Base-by-base conservation (phyloP, 768 basidiomycete genomes). In the Psilocybe cyanescens region DNA sequence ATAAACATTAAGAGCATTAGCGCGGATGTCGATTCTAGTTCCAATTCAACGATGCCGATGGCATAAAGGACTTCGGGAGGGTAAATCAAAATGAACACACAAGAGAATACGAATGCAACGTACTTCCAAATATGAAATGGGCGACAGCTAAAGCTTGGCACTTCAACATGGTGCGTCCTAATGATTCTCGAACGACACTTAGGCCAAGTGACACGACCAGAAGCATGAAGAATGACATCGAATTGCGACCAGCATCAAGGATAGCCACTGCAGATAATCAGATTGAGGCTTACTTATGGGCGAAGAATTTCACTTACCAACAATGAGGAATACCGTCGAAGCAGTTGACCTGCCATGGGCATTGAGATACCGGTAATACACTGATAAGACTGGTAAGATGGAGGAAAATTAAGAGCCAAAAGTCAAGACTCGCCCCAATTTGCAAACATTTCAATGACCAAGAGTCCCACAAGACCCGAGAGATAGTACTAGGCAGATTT, bases 121-220 rank as follows among this genome's bases (percentile, higher is more conserved):
- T 72, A 97, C 97, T 93, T 72, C 95, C 96, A 70, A 99, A 99
- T 59, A 95, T 69, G 68, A 97, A 97, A 74, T 99, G 97, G 39
- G 90, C 87, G 1, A 81, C 85, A 8, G 95, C 91, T 58, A 99
- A 79, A 19, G 90, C 71, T 69, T 94, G 89, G 62, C 95, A 94
- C 68, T 81, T 90, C 51, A 88, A 71, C 95, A 99, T 97, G 7
- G 88, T 89, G 6, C 78, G 77, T 0, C 94, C 97, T 9, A 99
- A 79, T 6, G 90, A 89, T 68, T 98, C 95, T 41, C 90, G 85
- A 29, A 98, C 94, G 30, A 99, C 94, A 65, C 92, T 94, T 44
- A 97, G 79, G 37, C 97, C 97, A 68, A 98, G 85, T 3, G 92
- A 89, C 28, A 98, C 96, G 48, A 99, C 88, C 19, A 98, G 80